Evolutionary conservation across 805 yeast genomes (phyloP).

Genomic region (Wickerhamomyces ciferrii): DNA sequence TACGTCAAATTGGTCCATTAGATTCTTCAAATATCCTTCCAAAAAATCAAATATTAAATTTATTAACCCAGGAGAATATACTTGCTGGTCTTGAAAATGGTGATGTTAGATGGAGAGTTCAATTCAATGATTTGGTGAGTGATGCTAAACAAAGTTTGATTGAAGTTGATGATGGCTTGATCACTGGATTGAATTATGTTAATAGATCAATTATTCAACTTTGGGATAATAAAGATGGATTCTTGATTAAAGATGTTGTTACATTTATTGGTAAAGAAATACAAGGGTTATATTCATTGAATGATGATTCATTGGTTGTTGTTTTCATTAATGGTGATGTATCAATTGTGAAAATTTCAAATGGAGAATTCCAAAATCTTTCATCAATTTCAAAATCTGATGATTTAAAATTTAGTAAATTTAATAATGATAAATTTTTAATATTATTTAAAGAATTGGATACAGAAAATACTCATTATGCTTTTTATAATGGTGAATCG

Average conservation of each 20-base stretch:
- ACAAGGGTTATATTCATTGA: background rate
- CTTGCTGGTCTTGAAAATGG: slow-evolving; percentile 35
- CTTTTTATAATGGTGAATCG: slow-evolving; percentile 10
- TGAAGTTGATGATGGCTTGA: slow-evolving; percentile 5
- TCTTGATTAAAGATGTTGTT: slow-evolving; percentile 8
- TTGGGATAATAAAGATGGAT: slow-evolving; percentile 14
- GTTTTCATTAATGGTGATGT: slow-evolving; percentile 11
- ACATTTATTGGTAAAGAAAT: slow-evolving; percentile 4
- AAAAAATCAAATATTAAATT: slow-evolving; percentile 14
- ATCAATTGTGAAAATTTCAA: background rate
- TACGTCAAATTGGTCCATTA: slow-evolving; percentile 38
- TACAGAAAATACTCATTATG: slow-evolving; percentile 3
- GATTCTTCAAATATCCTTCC: slow-evolving; percentile 12
- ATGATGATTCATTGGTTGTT: slow-evolving; percentile 3
- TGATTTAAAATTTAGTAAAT: slow-evolving; percentile 3
- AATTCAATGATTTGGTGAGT: slow-evolving; percentile 12
- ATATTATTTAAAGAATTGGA: slow-evolving; percentile 6
- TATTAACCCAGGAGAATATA: slow-evolving; percentile 22
- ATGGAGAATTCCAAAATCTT: slow-evolving; percentile 1
- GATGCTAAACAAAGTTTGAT: slow-evolving; percentile 11
- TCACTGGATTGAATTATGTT: slow-evolving; percentile 18
- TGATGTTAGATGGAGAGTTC: slow-evolving; percentile 25
- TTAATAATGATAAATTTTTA: slow-evolving; percentile 14
- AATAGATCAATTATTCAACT: slow-evolving; percentile 14
- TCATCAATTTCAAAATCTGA: slow-evolving; percentile 6